Base-by-base conservation (phyloP, 768 basidiomycete species). In the Agaricus subrufescens region DNA sequence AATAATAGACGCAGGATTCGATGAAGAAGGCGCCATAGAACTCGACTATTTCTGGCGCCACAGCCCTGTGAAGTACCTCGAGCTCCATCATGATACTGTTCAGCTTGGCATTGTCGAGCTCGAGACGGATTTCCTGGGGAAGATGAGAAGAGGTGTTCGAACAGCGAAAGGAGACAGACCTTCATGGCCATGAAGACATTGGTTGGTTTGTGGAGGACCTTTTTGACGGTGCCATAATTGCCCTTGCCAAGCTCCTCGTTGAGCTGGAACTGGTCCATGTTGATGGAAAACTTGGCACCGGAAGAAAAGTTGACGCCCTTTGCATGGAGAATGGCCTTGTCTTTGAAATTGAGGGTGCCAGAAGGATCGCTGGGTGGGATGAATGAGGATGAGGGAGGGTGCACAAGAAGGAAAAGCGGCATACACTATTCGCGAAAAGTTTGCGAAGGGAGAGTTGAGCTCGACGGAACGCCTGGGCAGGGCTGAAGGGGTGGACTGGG, bases 1-100 rank as follows among this genome's bases (percentile, higher is more conserved):
- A 98, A 70, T 97, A 98, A 73, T 99, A 98, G 25, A 99, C 97
- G 69, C 96, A 99, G n/a, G 92, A 92, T 68, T 99, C 97, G 71
- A 97, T 94, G 72, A 97, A 98, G 76, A 99, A 99, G 3, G 97
- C 97, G 44, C 97, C 97, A 67, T 96, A 98, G 64, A 99, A 99
- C 59, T 98, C 97, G 65, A 99, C 92, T 61, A 98, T 98, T 66
- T 91, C 86, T 2, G 89, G 90, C 8, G 89, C 86, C 44, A 87
- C 81, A 3, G 95, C 95, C 19, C 94, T 91, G 70, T 99, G 97
- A 6, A 99, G 84, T 61, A 99, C 89, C 67, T 99, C 96, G 52
- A 99, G 89, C 67, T 99, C 97, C 89, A 98, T 98, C 64, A 99
- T 87, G 76, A 99, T 98, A 12, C 89, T 92, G 64, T 93, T 93